Percentiles rank a stretch among this genome's conserved stretches.
These are phyloP conservation scores for Dissophora globulifera DNA, from an alignment of 192 early-diverging fungal species.

Conservation along the genomic window DNA sequence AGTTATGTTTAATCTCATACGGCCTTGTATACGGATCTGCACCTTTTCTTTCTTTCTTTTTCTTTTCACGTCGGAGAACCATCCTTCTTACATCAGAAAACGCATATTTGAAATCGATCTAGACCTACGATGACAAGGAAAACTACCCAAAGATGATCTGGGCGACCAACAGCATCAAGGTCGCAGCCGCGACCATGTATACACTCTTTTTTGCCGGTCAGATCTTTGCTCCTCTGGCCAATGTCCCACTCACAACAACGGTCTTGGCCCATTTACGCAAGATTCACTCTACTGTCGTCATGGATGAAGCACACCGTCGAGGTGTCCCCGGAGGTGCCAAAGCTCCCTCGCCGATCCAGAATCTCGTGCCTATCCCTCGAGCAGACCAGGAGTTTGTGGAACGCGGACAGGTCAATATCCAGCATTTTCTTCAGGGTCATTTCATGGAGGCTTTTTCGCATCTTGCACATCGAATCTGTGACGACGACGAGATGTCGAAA, in stretches of 20 bases:
- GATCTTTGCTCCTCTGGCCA: constrained; percentile 59
- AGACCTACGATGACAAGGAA: constrained; percentile 47
- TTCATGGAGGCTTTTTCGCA: constrained; percentile 57
- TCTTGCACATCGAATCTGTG: constrained; percentile 46
- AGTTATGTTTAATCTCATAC: too few relatives aligned
- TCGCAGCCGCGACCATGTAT: constrained; percentile 65
- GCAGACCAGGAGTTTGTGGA: constrained; percentile 32
- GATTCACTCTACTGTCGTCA: constrained; percentile 17
- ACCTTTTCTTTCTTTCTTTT: too few relatives aligned
- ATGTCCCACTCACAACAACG: constrained; percentile 48
- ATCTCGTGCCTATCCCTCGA: constrained; percentile 28
- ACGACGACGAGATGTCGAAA: constrained; percentile 27
- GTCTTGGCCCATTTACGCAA: constrained; percentile 23
- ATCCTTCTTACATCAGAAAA: too few relatives aligned
- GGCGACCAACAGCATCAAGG: constrained; percentile 65
- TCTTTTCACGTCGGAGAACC: too few relatives aligned
- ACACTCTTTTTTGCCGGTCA: constrained; percentile 67
- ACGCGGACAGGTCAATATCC: constrained; percentile 53
- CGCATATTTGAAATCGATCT: too few relatives aligned
- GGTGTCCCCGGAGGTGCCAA: constrained; percentile 27
- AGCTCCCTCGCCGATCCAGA: constrained; percentile 36
- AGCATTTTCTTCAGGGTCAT: constrained; percentile 64
- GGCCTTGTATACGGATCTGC: too few relatives aligned
- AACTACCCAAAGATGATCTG: constrained; percentile 69
- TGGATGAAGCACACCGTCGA: constrained; percentile 38